Evolutionary conservation across 768 basidiomycete species (phyloP).

Genomic region (Clitopilus passeckerianus): DNA sequence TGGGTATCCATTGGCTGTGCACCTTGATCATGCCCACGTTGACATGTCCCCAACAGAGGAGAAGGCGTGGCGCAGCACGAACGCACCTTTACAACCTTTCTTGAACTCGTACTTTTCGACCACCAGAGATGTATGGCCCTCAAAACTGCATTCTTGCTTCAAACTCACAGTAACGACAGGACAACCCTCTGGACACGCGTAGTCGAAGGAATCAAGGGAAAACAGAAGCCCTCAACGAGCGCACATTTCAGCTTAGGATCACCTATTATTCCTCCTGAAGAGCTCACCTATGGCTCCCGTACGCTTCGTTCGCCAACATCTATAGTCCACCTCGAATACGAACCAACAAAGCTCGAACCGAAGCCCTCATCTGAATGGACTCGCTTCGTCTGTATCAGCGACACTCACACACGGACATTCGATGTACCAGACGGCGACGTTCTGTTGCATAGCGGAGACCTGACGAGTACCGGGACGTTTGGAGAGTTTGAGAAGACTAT

Average conservation of each 20-base stretch:
- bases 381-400: slow-evolving; percentile 45
- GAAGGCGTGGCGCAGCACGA: too few relatives aligned
- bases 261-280: too few relatives aligned
- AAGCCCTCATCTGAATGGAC: slow-evolving; percentile 28
- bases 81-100: too few relatives aligned
- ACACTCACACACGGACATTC: slow-evolving; percentile 35
- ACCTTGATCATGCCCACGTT: too few relatives aligned
- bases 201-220: background rate
- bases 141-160: too few relatives aligned
- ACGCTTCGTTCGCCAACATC: slow-evolving; percentile 17
- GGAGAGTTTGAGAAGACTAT: slow-evolving; percentile 28
- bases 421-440: slow-evolving; percentile 48
- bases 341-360: slow-evolving; percentile 15
- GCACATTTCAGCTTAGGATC: background rate
- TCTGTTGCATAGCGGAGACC: slow-evolving; percentile 58
- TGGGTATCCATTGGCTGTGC: background rate
- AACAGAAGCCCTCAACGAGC: background rate
- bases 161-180: too few relatives aligned
- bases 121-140: too few relatives aligned
- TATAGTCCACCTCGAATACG: slow-evolving; percentile 33
- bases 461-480: slow-evolving; percentile 47
- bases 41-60: too few relatives aligned
- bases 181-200: background rate
- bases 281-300: background rate
- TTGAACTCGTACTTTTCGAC: too few relatives aligned